Evolutionary conservation across 2,329 filamentous ascomycete genomes (phyloP), one percentile per base, ranked within the genome.

Genomic region (Trichoderma simmonsii): DNA sequence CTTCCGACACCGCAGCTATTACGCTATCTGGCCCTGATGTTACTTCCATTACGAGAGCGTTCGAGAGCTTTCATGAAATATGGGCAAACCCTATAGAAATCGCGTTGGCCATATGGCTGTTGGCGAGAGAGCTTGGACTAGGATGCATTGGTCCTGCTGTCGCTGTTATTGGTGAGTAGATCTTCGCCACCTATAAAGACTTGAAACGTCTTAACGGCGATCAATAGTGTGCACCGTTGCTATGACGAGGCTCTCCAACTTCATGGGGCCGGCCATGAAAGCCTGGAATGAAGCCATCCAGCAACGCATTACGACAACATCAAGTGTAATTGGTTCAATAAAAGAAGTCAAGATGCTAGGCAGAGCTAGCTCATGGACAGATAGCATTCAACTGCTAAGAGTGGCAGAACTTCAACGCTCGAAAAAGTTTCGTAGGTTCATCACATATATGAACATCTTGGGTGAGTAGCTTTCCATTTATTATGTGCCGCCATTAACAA

Each of bases 91-190:
- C 79, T 1, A 74, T 86, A 0, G 83, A 87, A 71, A 81, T 85
- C 24, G 79, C 74, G 1, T 63, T 87, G 18, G 83, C 83, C 1
- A 80, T 84, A 30, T 88, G 81, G 74, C 77, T 88, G 0, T 76
- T 89, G 0, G 79, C 85, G 18, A 76, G 76, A 11, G 81, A 86
- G 62, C 76, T 87, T 4, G 85, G 85, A 0, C 77, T 80, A 1
- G 84, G 84, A 0, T 86, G 83, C 54, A 76, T 82, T 0, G 82
- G 83, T 0, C 86, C 86, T 0, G 80, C 86, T 12, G 80, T 81
- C 0, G 79, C 85, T 0, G 70, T 73, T 9, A 39, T 74, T 11
- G 60, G 75, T 76, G 54, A 70, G 75, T 65, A 7, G 3, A 54
- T 24, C 11, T 54, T 54, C 15, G 7, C 24, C 12, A 11, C 5